Conservation (phyloP, 1,139 yeast genomes). For the Protomyces lactucae-debilis region DNA sequence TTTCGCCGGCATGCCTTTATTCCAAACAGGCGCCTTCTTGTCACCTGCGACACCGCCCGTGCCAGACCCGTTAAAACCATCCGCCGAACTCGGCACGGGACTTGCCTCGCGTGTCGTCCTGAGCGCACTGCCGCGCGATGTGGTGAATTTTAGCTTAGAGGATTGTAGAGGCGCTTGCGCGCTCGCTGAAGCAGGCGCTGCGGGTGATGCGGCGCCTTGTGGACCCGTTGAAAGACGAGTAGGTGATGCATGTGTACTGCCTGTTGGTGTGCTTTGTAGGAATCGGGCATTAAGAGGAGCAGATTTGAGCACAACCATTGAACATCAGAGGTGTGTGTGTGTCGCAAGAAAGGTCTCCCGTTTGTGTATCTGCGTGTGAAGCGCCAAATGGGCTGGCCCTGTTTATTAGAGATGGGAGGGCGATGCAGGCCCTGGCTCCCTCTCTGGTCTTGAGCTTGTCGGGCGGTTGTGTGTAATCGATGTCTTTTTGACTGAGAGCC, state of each 20-base stretch:
- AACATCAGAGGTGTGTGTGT: not conserved
- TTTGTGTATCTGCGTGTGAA: not conserved
- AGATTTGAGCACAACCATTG: conserved; percentile 8
- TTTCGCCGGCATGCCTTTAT: conserved; percentile 12
- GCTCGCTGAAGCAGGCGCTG: not conserved
- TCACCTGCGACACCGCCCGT: not conserved
- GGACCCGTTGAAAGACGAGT: not conserved
- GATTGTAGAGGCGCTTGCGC: not conserved
- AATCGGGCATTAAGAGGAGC: conserved; percentile 19
- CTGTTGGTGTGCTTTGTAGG: conserved; percentile 2
- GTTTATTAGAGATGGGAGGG: not conserved
- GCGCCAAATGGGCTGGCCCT: not conserved
- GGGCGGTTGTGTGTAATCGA: not conserved
- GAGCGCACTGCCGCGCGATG: conserved; percentile 5
- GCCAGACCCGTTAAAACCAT: not conserved
- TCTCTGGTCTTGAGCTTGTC: too few species aligned
- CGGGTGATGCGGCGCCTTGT: not conserved
- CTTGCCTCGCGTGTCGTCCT: conserved; percentile 4
- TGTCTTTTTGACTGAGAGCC: not conserved
- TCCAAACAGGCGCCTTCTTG: conserved; percentile 24
- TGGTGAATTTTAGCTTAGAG: conserved; percentile 21
- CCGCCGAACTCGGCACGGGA: not conserved
- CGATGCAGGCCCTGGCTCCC: too few species aligned
- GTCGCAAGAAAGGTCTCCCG: not conserved
- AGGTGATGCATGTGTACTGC: not conserved